phyloP scores from a whole-genome alignment of 176 grass and related monocot species.

The Alopecurus myosuroides region DNA sequence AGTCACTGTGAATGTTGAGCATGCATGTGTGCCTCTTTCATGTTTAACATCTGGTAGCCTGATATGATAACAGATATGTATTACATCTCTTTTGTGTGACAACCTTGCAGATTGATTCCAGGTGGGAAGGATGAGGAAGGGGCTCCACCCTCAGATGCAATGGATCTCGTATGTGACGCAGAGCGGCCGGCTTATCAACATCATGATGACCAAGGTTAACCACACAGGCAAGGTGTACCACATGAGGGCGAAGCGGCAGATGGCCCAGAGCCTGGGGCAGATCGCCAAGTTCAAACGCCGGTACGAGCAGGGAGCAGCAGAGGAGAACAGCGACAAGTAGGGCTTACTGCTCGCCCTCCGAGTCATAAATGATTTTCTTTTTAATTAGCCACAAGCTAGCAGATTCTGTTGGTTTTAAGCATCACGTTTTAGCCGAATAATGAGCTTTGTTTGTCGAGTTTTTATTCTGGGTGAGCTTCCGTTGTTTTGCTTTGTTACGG shows the following conservation, averaged over 20 bases:
- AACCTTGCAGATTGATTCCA: not conserved
- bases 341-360: too few species aligned
- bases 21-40: not conserved
- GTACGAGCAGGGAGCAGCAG: slow-evolving; percentile 22
- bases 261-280: slow-evolving; percentile 55
- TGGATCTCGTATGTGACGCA: slow-evolving; percentile 67
- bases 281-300: slow-evolving; percentile 45
- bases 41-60: not conserved
- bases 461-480: too few species aligned
- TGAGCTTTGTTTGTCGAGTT: too few species aligned
- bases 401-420: too few species aligned
- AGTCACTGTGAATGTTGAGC: not conserved
- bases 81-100: not conserved
- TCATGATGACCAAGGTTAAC: slow-evolving; percentile 55
- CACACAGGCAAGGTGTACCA: slow-evolving; percentile 53
- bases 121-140: slow-evolving; percentile 54
- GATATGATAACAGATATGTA: not conserved
- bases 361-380: too few species aligned
- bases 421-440: too few species aligned
- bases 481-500: too few species aligned
- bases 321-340: slow-evolving; percentile 29
- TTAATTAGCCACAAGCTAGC: too few species aligned
- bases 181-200: slow-evolving; percentile 50
- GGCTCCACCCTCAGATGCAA: slow-evolving; percentile 62
- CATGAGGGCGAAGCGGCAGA: slow-evolving; percentile 55